phyloP scores from a whole-genome alignment of 768 basidiomycete species.

The Chiua virens region DNA sequence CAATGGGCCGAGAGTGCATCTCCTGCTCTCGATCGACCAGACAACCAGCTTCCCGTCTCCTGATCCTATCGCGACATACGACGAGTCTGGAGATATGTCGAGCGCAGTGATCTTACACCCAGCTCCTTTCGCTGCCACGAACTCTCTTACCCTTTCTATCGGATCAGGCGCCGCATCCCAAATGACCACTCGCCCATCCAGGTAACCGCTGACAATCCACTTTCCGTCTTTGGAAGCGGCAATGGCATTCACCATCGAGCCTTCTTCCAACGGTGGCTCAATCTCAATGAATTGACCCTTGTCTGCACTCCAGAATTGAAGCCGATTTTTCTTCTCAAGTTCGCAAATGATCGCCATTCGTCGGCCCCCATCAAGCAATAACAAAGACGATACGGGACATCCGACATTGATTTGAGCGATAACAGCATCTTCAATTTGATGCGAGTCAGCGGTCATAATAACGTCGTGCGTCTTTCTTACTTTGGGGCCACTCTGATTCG shows the following conservation, averaged over 20 bases:
- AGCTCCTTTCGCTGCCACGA: neutral
- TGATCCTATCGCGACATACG: slow-evolving; percentile 2
- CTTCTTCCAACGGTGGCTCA: too few relatives aligned
- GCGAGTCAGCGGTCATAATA: too few relatives aligned
- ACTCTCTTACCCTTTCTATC: neutral
- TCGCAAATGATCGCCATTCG: too few relatives aligned
- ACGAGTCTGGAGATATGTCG: slow-evolving; percentile 8
- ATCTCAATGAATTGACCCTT: too few relatives aligned
- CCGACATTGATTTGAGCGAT: too few relatives aligned
- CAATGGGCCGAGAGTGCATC: slow-evolving; percentile 2
- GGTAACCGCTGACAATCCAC: slow-evolving; percentile 7
- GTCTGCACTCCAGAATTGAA: too few relatives aligned
- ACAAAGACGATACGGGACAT: too few relatives aligned
- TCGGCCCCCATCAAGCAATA: too few relatives aligned
- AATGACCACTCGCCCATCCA: slow-evolving; percentile 5
- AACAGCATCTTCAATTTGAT: too few relatives aligned
- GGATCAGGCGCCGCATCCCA: neutral
- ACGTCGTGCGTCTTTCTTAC: too few relatives aligned
- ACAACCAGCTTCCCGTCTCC: slow-evolving; percentile 1
- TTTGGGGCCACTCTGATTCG: too few relatives aligned
- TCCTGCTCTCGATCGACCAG: slow-evolving; percentile 1
- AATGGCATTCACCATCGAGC: neutral
- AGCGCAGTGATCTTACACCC: slow-evolving; percentile 2
- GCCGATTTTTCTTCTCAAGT: too few relatives aligned
- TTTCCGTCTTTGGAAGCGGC: slow-evolving; percentile 8